Evolutionary conservation across 1,284 basidiomycete genomes (phyloP).

Genomic region (Leccinum angustisporum): DNA sequence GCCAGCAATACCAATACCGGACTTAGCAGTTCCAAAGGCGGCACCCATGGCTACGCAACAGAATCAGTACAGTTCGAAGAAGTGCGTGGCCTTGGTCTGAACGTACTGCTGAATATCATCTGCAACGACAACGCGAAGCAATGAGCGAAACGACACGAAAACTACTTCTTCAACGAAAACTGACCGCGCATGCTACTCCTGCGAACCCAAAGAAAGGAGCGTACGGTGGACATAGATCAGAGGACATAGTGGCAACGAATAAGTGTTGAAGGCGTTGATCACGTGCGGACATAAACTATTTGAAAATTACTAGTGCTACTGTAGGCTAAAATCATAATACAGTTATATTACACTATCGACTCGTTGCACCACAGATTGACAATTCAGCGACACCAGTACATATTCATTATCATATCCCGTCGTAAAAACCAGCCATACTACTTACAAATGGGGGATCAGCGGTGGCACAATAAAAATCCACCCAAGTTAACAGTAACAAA

Average conservation of each 20-base stretch:
- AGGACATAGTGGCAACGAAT: conserved; percentile 42
- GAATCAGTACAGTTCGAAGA: conserved; percentile 16
- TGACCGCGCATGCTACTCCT: conserved; percentile 77
- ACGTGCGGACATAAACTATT: conserved; percentile 10
- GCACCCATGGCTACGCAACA: conserved; percentile 76
- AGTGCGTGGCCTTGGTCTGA: conserved; percentile 10
- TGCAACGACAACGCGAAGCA: conserved; percentile 30
- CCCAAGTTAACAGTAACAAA: neutral
- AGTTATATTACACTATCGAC: too few species aligned
- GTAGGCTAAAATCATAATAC: too few species aligned
- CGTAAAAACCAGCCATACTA: neutral
- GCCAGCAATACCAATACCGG: conserved; percentile 97
- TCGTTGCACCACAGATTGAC: neutral
- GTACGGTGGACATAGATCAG: conserved; percentile 67
- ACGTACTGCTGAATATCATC: conserved; percentile 88
- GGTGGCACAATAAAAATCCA: neutral
- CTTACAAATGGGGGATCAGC: neutral
- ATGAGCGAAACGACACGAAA: conserved; percentile 16
- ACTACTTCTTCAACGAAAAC: conserved; percentile 30
- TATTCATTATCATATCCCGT: neutral
- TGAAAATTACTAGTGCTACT: too few species aligned
- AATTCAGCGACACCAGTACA: too few species aligned
- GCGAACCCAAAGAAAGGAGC: conserved; percentile 87
- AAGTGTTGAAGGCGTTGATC: conserved; percentile 6
- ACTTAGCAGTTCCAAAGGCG: conserved; percentile 95